Evolutionary conservation across 345 rosid genomes (phyloP).

Genomic region (Populus euphratica): DNA sequence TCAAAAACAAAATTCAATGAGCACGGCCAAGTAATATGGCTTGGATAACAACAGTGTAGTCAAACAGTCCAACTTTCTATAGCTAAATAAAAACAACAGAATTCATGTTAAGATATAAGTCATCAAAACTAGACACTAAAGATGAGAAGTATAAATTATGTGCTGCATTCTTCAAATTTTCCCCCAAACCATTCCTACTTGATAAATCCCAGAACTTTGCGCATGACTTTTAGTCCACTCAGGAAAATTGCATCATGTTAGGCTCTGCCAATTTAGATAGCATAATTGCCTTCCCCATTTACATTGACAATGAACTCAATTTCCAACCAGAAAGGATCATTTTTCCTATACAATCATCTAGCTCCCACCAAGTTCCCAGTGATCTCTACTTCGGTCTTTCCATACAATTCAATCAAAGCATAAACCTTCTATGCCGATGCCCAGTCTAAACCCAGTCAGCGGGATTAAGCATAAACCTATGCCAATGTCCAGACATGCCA

Average conservation of each 20-base stretch:
- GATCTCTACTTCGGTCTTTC: background rate
- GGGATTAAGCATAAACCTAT: background rate
- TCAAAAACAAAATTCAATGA: too few relatives aligned
- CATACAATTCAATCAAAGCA: background rate
- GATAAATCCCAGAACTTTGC: background rate
- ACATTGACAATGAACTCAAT: background rate
- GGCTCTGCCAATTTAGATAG: background rate
- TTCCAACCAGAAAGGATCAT: background rate
- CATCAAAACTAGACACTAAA: too few relatives aligned
- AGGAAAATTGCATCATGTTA: too few relatives aligned
- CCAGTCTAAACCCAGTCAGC: background rate
- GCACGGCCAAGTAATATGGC: too few relatives aligned
- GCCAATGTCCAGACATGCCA: background rate
- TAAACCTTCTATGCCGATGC: background rate
- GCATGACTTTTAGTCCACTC: background rate
- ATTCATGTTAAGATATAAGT: too few relatives aligned
- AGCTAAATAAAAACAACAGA: too few relatives aligned
- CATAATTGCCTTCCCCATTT: background rate
- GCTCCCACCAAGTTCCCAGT: background rate
- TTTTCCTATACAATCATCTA: slow-evolving; percentile 1
- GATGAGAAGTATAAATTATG: background rate
- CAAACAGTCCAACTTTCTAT: too few relatives aligned
- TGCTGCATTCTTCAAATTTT: background rate
- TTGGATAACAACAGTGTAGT: too few relatives aligned
- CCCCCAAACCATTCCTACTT: background rate